Percentiles rank a stretch among this genome's conserved stretches.
These are phyloP conservation scores for Trametes meyenii DNA, from an alignment of 768 basidiomycete genomes.

Conservation along the genomic window DNA sequence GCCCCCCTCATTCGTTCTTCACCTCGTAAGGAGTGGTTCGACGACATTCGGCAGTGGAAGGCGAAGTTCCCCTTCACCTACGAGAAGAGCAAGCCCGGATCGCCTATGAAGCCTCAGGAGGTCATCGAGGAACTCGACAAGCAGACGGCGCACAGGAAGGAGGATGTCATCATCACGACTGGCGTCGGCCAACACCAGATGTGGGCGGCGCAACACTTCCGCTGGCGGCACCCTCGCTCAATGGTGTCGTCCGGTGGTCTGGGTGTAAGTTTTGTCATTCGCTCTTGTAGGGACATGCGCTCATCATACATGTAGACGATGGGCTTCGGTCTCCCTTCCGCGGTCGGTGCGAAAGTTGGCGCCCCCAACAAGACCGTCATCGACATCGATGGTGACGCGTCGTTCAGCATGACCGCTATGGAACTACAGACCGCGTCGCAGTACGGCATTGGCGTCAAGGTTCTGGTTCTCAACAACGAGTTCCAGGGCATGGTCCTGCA, in stretches of 20 bases:
- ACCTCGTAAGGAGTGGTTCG: constrained; percentile 80
- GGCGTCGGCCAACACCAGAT: constrained; percentile 99
- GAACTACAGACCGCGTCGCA: constrained; percentile 94
- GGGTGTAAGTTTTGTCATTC: constrained; percentile 61
- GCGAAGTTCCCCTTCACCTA: constrained; percentile 88
- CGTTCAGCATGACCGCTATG: constrained; percentile 99
- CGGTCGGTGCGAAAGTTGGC: constrained; percentile 97
- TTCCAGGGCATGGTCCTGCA: constrained; percentile 99
- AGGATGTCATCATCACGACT: constrained; percentile 85
- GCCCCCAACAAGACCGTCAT: constrained; percentile 91
- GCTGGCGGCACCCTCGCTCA: constrained; percentile 86
- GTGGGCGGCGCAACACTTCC: constrained; percentile 96
- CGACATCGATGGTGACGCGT: constrained; percentile 97
- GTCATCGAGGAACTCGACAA: constrained; percentile 90
- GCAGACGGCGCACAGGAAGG: constrained; percentile 79
- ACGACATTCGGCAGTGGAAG: constrained; percentile 85
- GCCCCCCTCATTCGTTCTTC: constrained; percentile 73
- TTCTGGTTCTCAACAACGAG: constrained; percentile 91
- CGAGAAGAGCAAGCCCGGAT: constrained; percentile 59
- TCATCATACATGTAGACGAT: constrained; percentile 66
- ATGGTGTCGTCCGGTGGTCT: constrained; percentile 95
- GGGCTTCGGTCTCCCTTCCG: constrained; percentile 95
- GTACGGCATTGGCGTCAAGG: constrained; percentile 93
- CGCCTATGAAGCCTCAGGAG: constrained; percentile 92
- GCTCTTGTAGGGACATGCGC: not conserved